phyloP scores from a whole-genome alignment of 225 moss, liverwort and hornwort species.

The Lunularia cruciata region DNA sequence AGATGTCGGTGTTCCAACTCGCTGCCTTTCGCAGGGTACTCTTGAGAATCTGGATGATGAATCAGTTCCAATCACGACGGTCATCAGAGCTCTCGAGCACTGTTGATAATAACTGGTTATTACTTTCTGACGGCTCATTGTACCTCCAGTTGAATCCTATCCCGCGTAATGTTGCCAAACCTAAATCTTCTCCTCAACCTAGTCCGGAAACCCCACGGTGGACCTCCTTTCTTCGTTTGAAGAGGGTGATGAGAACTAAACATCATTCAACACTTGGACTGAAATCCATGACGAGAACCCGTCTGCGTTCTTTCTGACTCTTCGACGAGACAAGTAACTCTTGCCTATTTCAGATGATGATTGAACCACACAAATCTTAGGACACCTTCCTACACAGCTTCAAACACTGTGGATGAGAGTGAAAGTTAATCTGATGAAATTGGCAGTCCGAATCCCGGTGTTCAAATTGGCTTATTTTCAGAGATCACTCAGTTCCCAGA shows the following conservation, averaged over 20 bases:
- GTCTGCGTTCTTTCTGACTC: slow-evolving; percentile 45
- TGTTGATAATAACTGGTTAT: slow-evolving; percentile 38
- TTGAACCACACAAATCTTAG: slow-evolving; percentile 36
- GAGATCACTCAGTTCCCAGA: too few species aligned
- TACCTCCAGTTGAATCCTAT: too few species aligned
- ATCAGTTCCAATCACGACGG: slow-evolving; percentile 48
- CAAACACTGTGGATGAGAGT: slow-evolving; percentile 37
- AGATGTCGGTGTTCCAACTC: too few species aligned
- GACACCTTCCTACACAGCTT: slow-evolving; percentile 41
- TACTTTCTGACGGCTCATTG: slow-evolving; percentile 30
- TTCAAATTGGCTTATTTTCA: too few species aligned
- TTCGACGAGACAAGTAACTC: background rate
- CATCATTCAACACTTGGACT: slow-evolving; percentile 40
- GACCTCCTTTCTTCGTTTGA: too few species aligned
- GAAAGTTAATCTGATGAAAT: slow-evolving; percentile 35
- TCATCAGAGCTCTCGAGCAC: slow-evolving; percentile 39
- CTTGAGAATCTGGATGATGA: slow-evolving; percentile 38
- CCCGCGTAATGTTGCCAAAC: too few species aligned
- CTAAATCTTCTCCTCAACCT: too few species aligned
- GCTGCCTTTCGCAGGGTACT: too few species aligned
- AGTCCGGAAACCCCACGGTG: too few species aligned
- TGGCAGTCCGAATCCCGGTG: too few species aligned
- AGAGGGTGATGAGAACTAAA: slow-evolving; percentile 31
- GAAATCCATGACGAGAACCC: slow-evolving; percentile 24
- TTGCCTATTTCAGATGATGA: slow-evolving; percentile 27